Conservation (phyloP, 305 asterid genomes). For the Plantago coronopus region DNA sequence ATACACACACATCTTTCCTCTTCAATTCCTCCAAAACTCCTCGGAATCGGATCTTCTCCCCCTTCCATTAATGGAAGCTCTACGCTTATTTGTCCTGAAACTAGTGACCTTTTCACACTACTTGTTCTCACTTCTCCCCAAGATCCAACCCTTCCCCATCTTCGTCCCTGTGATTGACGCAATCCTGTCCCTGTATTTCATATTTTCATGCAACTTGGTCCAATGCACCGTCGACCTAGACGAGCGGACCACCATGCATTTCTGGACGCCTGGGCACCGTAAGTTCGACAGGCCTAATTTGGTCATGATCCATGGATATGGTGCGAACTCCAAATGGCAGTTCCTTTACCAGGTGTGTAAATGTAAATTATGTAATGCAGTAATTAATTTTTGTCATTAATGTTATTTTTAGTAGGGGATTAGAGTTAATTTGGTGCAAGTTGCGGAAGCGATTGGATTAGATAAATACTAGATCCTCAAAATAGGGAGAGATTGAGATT, state of each 20-base stretch:
- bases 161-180: conserved; percentile 40
- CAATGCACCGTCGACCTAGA: conserved; percentile 48
- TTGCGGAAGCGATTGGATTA: too few relatives aligned
- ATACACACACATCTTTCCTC: background rate
- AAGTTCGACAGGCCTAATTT: conserved; percentile 50
- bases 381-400: too few relatives aligned
- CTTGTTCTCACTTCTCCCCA: conserved; percentile 30
- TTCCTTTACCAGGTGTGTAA: conserved; percentile 51
- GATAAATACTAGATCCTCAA: background rate
- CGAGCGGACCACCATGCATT: conserved; percentile 57
- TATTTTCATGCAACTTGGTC: conserved; percentile 44
- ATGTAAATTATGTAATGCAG: too few relatives aligned
- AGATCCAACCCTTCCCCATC: conserved; percentile 38
- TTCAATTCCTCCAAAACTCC: too few relatives aligned
- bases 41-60: too few relatives aligned
- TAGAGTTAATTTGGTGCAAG: too few relatives aligned
- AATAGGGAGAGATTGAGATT: background rate
- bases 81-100: conserved; percentile 28
- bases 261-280: conserved; percentile 55
- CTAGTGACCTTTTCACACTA: conserved; percentile 29
- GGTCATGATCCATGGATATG: conserved; percentile 62
- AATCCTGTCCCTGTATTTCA: conserved; percentile 48
- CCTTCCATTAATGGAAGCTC: conserved; percentile 36
- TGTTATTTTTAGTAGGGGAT: background rate
- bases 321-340: conserved; percentile 65